phyloP scores from a whole-genome alignment of 805 yeast genomes.

The Monosporozyma solicola region DNA sequence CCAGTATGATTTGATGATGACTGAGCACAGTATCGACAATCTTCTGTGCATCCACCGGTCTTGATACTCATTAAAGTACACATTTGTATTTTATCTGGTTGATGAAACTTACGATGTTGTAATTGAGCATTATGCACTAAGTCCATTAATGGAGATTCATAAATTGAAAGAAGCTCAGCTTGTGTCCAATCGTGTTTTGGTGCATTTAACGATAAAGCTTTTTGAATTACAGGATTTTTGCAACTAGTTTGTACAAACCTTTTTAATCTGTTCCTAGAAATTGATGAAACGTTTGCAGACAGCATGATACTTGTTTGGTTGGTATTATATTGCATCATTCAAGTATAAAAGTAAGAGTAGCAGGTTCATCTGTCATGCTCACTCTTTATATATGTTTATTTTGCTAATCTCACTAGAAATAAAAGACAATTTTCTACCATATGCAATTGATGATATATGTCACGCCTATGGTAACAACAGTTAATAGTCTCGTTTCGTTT shows the following conservation, averaged over 20 bases:
- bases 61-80: constrained; percentile 70
- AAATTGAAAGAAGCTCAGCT: constrained; percentile 50
- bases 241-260: background rate
- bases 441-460: no score
- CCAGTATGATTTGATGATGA: constrained; percentile 63
- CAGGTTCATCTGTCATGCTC: no score
- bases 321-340: background rate
- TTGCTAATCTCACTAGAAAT: background rate
- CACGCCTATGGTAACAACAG: no score
- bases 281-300: background rate
- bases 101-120: constrained; percentile 59
- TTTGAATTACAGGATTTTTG: background rate
- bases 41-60: constrained; percentile 76
- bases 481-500: background rate
- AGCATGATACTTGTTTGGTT: background rate
- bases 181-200: constrained; percentile 47
- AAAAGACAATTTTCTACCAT: no score
- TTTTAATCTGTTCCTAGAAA: constrained; percentile 7
- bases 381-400: background rate
- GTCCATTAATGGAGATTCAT: constrained; percentile 57
- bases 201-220: constrained; percentile 25
- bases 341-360: background rate
- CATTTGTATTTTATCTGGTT: constrained; percentile 53
- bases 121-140: constrained; percentile 50
- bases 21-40: constrained; percentile 75